phyloP scores from a whole-genome alignment of 441 rosid species.

The Pelargonium australe region DNA sequence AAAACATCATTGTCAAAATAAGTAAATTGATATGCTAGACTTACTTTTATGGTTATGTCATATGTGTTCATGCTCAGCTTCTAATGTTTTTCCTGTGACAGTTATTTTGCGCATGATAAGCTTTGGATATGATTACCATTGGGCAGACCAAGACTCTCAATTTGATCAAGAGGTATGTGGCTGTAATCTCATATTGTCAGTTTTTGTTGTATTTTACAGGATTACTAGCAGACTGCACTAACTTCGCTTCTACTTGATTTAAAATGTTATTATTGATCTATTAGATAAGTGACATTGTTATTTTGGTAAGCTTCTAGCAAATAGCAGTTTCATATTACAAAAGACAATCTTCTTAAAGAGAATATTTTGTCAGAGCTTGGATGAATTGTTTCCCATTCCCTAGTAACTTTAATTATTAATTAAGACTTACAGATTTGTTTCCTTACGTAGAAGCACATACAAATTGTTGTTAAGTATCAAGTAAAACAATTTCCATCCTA shows the following conservation, averaged over 20 bases:
- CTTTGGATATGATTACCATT: constrained; percentile 84
- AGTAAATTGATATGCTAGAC: not conserved
- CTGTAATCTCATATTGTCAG: not conserved
- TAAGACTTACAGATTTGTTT: not conserved
- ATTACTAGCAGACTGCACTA: constrained; percentile 15
- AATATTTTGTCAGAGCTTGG: not conserved
- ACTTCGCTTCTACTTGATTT: constrained; percentile 8
- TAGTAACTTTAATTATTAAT: not conserved
- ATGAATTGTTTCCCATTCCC: not conserved
- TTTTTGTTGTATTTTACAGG: constrained; percentile 7
- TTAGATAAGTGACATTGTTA: not conserved
- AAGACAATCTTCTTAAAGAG: not conserved
- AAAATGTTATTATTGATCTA: not conserved
- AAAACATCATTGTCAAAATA: too few relatives aligned
- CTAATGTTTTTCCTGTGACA: constrained; percentile 23
- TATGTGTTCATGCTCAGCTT: constrained; percentile 2
- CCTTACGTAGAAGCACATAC: not conserved
- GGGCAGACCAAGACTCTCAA: constrained; percentile 55
- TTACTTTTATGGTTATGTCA: not conserved
- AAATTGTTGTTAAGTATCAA: not conserved
- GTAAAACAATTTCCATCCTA: not conserved
- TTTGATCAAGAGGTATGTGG: constrained; percentile 62
- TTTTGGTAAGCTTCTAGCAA: constrained; percentile 1
- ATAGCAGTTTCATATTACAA: not conserved
- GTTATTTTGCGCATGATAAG: constrained; percentile 95